These are phyloP conservation scores for Vigna radiata DNA, from an alignment of 306 rosid genomes.

Conservation along the genomic window DNA sequence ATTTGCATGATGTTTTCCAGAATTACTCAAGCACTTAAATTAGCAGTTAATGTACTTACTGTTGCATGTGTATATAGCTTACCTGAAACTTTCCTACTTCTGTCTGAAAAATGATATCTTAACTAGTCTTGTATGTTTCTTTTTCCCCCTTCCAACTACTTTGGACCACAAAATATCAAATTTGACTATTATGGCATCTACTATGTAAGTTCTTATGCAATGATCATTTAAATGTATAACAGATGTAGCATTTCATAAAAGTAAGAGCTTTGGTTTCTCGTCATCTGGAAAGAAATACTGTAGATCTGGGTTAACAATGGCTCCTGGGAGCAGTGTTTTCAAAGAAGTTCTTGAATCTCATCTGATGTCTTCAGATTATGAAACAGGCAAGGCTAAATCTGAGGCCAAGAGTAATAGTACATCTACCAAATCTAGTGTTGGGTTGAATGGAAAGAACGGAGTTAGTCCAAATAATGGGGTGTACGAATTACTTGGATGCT, in stretches of 20 bases:
- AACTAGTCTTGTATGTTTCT: conserved; percentile 7
- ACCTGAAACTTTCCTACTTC: not conserved
- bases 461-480: conserved; percentile 76
- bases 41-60: conserved; percentile 31
- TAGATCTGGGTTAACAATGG: conserved; percentile 59
- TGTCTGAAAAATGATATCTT: conserved; percentile 12
- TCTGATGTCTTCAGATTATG: conserved; percentile 61
- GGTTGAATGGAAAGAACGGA: conserved; percentile 63
- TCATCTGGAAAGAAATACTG: conserved; percentile 40
- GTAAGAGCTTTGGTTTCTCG: conserved; percentile 25
- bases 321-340: conserved; percentile 75
- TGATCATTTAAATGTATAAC: conserved; percentile 42
- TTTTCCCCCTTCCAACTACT: not conserved
- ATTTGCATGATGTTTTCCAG: conserved; percentile 16
- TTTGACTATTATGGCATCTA: conserved; percentile 30
- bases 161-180: conserved; percentile 13
- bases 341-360: conserved; percentile 72
- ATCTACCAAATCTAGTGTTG: conserved; percentile 52
- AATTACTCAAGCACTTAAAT: conserved; percentile 25
- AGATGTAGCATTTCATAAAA: conserved; percentile 43
- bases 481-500: conserved; percentile 86
- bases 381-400: conserved; percentile 59
- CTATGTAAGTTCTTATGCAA: conserved; percentile 9
- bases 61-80: conserved; percentile 31
- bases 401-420: conserved; percentile 58